phyloP scores from a whole-genome alignment of 176 grass and related monocot species.

The Tuctoria greenei region DNA sequence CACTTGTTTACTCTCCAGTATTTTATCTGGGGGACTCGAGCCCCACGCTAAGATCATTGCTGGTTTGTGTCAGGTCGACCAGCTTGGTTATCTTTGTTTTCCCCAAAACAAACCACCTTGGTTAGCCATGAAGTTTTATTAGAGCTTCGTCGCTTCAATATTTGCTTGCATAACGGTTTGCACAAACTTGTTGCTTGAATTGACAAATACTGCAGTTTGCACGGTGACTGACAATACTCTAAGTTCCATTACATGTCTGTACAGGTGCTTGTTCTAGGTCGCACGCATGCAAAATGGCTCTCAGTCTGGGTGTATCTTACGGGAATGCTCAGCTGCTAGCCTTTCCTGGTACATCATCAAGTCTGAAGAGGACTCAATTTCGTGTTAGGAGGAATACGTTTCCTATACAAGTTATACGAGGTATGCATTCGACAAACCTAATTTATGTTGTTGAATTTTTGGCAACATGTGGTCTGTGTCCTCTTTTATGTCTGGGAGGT shows the following conservation, averaged over 20 bases:
- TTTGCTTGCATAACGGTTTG: not conserved
- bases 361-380: constrained; percentile 2
- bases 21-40: not conserved
- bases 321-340: constrained; percentile 44
- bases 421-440: constrained; percentile 9
- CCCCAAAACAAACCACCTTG: no score
- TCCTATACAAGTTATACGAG: constrained; percentile 3
- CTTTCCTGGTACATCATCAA: constrained; percentile 37
- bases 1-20: not conserved
- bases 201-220: not conserved
- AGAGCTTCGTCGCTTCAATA: not conserved
- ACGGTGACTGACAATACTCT: not conserved
- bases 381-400: constrained; percentile 14
- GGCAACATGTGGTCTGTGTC: no score
- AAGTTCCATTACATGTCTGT: constrained; percentile 1
- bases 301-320: constrained; percentile 35
- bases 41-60: not conserved
- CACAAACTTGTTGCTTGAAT: not conserved
- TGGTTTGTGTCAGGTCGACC: not conserved
- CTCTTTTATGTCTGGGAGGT: no score
- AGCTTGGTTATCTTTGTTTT: no score
- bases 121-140: not conserved
- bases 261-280: constrained; percentile 16
- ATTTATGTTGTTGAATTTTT: not conserved
- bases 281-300: constrained; percentile 35